Conservation (phyloP, 1,139 yeast species). For the Blastobotrys serpentis region DNA sequence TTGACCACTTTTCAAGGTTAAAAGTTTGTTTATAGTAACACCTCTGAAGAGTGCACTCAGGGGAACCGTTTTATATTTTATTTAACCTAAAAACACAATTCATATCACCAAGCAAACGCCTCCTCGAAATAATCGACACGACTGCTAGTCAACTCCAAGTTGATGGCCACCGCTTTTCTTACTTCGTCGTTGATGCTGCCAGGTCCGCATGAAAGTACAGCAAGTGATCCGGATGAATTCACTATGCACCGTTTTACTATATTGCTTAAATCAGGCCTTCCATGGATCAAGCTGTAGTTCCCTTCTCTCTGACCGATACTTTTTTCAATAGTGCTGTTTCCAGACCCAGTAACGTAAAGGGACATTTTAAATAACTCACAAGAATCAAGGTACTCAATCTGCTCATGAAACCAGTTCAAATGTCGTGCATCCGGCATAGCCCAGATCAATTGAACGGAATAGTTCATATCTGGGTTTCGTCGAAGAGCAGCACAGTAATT, state of each 20-base stretch:
- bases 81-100: too few relatives aligned
- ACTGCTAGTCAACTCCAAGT: conserved; percentile 17
- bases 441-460: conserved; percentile 45
- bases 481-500: conserved; percentile 26
- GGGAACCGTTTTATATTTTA: too few relatives aligned
- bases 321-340: conserved; percentile 14
- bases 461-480: conserved; percentile 26
- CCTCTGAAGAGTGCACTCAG: too few relatives aligned
- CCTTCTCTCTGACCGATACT: too few relatives aligned
- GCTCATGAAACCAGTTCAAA: conserved; percentile 33
- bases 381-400: conserved; percentile 17
- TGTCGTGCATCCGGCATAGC: conserved; percentile 48
- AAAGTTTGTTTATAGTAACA: too few relatives aligned
- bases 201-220: conserved; percentile 49
- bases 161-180: conserved; percentile 41
- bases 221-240: conserved; percentile 30
- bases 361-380: conserved; percentile 14
- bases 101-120: conserved; percentile 38
- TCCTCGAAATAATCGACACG: conserved; percentile 42
- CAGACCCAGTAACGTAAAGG: conserved; percentile 15
- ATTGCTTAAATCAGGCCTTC: not conserved
- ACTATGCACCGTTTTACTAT: not conserved
- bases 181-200: conserved; percentile 41
- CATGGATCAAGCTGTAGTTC: not conserved
- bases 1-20: too few relatives aligned